phyloP scores from a whole-genome alignment of 345 rosid genomes.

The Excoecaria agallocha region DNA sequence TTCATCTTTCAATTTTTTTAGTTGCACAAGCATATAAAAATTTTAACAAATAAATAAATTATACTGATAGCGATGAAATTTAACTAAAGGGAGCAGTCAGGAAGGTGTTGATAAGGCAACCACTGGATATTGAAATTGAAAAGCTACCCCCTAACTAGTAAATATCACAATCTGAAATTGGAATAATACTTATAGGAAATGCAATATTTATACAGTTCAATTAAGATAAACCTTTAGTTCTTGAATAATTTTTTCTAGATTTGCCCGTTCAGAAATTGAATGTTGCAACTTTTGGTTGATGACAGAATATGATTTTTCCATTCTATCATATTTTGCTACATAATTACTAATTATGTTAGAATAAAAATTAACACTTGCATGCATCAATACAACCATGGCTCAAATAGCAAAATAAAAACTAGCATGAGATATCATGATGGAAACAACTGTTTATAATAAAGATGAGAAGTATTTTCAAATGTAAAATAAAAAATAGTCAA shows the following conservation, averaged over 20 bases:
- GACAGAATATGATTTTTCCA: conserved; percentile 70
- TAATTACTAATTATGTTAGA: conserved; percentile 16
- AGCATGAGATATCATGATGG: not conserved
- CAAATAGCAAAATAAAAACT: not conserved
- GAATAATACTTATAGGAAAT: not conserved
- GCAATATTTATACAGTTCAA: too few species aligned
- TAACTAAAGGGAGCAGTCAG: not conserved
- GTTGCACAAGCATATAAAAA: conserved; percentile 41
- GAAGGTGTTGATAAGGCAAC: not conserved
- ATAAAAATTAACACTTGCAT: not conserved
- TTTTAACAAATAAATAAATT: not conserved
- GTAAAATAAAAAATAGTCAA: not conserved
- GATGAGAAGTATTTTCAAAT: not conserved
- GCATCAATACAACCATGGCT: not conserved
- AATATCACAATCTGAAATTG: not conserved
- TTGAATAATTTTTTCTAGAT: conserved; percentile 63
- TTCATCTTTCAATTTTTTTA: too few species aligned
- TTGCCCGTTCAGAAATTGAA: conserved; percentile 61
- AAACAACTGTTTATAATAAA: not conserved
- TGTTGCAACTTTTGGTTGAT: conserved; percentile 75
- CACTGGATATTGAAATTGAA: not conserved
- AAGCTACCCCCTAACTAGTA: not conserved
- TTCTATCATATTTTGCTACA: conserved; percentile 87
- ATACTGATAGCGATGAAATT: not conserved
- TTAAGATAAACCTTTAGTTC: conserved; percentile 76